Evolutionary conservation across 306 rosid genomes (phyloP), one percentile per base, ranked within the genome.

Genomic region (Pyrus pyrifolia): DNA sequence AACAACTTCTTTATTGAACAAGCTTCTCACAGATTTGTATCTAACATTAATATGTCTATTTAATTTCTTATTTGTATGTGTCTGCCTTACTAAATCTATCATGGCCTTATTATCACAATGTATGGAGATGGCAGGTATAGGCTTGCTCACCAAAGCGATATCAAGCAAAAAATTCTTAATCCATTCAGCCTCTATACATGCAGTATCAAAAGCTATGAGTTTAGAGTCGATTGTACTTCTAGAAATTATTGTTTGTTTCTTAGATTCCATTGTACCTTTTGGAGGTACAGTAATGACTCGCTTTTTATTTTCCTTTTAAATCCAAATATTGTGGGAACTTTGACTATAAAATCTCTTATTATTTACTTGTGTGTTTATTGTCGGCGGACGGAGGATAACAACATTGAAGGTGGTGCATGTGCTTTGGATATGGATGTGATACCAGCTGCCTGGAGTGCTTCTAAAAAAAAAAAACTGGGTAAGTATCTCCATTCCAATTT

Each of bases 401-500:
- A 58, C 44, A 33, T 33, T 33, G 38, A 40, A 15, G 68, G 29
- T 49, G 58, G 25, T 25, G 25, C 25, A 25, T 25, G 45, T 76
- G 27, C 13, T 9, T 17, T 75, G 23, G 1, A 23, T 44, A 23
- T 29, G 8, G 76, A 70, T 8, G 4, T 30, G 31, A 30, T 3
- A 30, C 31, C 31, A 3, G 31, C 23, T 44, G 8, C 33, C 4
- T 76, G 33, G 4, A 21, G 70, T 63, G 71, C 42, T 13, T 45
- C 58, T 1, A 14, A 25, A 25, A 25, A 25, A 25, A 25, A 25
- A 25, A 25, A 25, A 25, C 25, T 25, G 1, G 25, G 11, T 30
- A 11, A 31, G 15, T 4, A 8, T 78, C 80, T 22, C 80, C 72
- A 25, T 4, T 15, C 85, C 86, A 82, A 7, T 3, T 33, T 11